phyloP scores from a whole-genome alignment of 2,329 filamentous ascomycete genomes.

The Fusarium sp. region DNA sequence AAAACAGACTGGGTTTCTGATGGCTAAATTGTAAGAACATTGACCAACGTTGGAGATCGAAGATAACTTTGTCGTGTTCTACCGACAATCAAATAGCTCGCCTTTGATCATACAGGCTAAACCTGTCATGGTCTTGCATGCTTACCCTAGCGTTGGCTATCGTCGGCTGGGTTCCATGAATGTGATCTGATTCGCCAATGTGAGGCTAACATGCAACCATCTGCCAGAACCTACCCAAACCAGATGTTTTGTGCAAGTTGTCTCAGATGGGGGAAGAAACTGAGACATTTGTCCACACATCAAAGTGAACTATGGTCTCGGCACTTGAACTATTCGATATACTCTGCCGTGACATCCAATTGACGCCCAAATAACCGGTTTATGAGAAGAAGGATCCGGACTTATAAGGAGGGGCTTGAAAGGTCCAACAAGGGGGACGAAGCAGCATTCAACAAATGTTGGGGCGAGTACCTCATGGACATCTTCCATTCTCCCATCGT shows the following conservation, averaged over 20 bases:
- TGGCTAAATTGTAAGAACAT: neutral
- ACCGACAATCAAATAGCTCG: conserved; percentile 12
- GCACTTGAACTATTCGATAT: neutral
- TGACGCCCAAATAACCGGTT: neutral
- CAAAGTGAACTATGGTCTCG: conserved; percentile 16
- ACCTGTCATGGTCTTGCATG: conserved; percentile 27
- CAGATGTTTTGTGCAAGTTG: neutral
- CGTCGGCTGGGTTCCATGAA: conserved; percentile 7
- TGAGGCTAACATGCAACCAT: conserved; percentile 17
- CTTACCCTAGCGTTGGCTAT: conserved; percentile 33
- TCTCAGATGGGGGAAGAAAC: neutral
- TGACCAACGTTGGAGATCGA: neutral
- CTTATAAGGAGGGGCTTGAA: neutral
- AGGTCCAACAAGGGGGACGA: neutral
- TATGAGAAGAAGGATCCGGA: neutral
- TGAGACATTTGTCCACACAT: neutral
- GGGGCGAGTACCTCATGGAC: neutral
- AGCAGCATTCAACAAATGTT: neutral
- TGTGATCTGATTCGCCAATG: conserved; percentile 22
- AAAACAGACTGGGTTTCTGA: neutral
- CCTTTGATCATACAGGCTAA: conserved; percentile 23
- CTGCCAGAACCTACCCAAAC: conserved; percentile 4
- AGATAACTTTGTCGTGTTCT: neutral
- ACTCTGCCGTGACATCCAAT: neutral
- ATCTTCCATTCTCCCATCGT: neutral